Base-by-base conservation (phyloP, 2,329 filamentous ascomycete species). In the Colletotrichum plurivorum region DNA sequence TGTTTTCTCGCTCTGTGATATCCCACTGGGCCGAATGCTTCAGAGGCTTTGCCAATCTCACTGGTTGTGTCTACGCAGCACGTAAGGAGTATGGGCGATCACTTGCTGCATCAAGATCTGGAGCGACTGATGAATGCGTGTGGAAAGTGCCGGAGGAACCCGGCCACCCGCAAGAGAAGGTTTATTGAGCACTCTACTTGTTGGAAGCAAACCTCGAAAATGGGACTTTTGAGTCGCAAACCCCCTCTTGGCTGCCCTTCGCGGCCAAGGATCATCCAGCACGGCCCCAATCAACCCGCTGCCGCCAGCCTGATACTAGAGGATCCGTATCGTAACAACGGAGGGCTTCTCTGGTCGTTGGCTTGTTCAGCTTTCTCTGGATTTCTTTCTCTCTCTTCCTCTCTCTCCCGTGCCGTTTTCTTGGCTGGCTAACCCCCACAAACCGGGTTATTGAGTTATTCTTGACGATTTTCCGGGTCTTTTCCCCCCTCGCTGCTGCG, bases 161-260 rank as follows among this genome's bases (percentile, higher is more conserved):
- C 22, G 54, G 54, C 16, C 45, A 18, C 45, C 43, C 56, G 39
- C 56, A 59, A 18, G 9, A 52, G 48, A 61, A 61, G 48, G 48
- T 27, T 52, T 25, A 25, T 25, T 25, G 22, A 25, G 22, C 13
- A 27, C 22, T 52, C 5, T 18, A 10, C 46, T 10, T n/a, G 46
- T 9, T 36, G 31, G 31, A 36, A 8, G 10, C 31, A 49, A 20
- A 49, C 46, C n/a, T 49, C 46, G 6, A 36, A 12, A 36, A 36
- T 36, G 31, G 31, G 10, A 9, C 31, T 36, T 10, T 36, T 36
- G 31, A 36, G 10, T 36, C 31, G 31, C 10, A 36, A 36, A 12
- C 2, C 31, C 31, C 31, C 31, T 36, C 31, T 36, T 36, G 31
- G 31, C 31, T 36, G 2, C 31, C 31, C 31, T 36, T 36, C 31